Evolutionary conservation across 805 yeast genomes (phyloP).

Genomic region (Debaryomyces prosopidis): DNA sequence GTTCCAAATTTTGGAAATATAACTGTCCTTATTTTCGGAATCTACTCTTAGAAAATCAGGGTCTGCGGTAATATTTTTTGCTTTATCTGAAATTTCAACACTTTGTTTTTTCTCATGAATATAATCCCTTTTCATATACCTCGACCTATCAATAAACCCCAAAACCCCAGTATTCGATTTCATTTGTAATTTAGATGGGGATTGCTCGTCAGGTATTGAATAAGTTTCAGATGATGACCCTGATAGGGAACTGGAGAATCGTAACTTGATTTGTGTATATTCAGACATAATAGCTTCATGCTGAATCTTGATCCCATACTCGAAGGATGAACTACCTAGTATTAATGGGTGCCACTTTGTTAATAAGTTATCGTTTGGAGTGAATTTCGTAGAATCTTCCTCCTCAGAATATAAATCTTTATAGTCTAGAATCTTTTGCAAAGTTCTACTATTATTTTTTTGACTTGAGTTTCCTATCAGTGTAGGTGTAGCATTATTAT

Average conservation of each 20-base stretch:
- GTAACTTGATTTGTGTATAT: conserved; percentile 36
- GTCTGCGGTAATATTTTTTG: too few species aligned
- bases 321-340: background rate
- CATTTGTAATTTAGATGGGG: conserved; percentile 3
- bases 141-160: conserved; percentile 25
- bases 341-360: too few species aligned
- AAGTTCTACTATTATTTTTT: conserved; percentile 26
- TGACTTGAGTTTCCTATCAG: background rate
- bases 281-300: conserved; percentile 37
- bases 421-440: conserved; percentile 36
- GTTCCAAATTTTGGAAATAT: background rate
- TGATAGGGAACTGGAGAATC: conserved; percentile 22
- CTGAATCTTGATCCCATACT: conserved; percentile 31
- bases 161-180: conserved; percentile 23
- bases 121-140: background rate
- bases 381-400: background rate
- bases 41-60: too few species aligned
- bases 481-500: background rate
- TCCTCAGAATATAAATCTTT: conserved; percentile 16
- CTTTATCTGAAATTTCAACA: too few species aligned
- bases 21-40: too few species aligned
- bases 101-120: background rate
- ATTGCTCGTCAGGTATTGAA: background rate
- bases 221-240: background rate
- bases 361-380: background rate